Evolutionary conservation across 1,139 yeast species (phyloP).

Genomic region (Yamadazyma trypodendri): DNA sequence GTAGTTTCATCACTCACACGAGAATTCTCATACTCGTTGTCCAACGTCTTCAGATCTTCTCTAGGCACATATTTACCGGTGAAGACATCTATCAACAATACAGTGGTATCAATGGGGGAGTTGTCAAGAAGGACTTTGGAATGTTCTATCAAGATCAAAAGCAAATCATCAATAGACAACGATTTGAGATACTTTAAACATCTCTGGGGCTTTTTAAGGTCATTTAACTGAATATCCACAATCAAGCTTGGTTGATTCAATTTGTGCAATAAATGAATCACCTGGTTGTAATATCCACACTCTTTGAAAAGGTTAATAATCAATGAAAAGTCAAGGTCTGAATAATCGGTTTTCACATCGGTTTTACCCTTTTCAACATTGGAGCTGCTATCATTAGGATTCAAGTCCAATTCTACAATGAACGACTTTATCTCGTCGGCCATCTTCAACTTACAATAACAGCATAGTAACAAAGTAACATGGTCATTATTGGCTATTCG

Average conservation of each 20-base stretch:
- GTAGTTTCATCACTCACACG: conserved; percentile 10
- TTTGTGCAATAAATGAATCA: conserved; percentile 67
- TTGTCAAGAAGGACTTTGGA: conserved; percentile 65
- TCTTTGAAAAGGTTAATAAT: conserved; percentile 77
- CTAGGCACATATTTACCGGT: conserved; percentile 75
- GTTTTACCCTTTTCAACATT: conserved; percentile 7
- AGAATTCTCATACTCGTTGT: conserved; percentile 4
- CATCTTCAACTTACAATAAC: conserved; percentile 76
- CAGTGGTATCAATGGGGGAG: conserved; percentile 80
- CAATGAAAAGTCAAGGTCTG: conserved; percentile 64
- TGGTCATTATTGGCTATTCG: conserved; percentile 70
- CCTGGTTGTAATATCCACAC: conserved; percentile 67
- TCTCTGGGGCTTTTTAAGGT: conserved; percentile 59
- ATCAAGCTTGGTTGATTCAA: conserved; percentile 74
- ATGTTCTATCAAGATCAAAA: conserved; percentile 66
- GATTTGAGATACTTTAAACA: conserved; percentile 70
- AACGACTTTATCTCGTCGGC: conserved; percentile 58
- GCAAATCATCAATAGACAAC: conserved; percentile 73
- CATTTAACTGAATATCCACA: conserved; percentile 73
- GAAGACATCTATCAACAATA: conserved; percentile 77
- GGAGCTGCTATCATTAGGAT: conserved; percentile 9
- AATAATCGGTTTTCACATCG: conserved; percentile 17
- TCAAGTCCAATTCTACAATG: conserved; percentile 43
- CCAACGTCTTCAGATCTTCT: conserved; percentile 12
- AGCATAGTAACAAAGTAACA: conserved; percentile 74